Evolutionary conservation across 805 yeast genomes (phyloP).

Genomic region (Cyberlindnera saturnus): DNA sequence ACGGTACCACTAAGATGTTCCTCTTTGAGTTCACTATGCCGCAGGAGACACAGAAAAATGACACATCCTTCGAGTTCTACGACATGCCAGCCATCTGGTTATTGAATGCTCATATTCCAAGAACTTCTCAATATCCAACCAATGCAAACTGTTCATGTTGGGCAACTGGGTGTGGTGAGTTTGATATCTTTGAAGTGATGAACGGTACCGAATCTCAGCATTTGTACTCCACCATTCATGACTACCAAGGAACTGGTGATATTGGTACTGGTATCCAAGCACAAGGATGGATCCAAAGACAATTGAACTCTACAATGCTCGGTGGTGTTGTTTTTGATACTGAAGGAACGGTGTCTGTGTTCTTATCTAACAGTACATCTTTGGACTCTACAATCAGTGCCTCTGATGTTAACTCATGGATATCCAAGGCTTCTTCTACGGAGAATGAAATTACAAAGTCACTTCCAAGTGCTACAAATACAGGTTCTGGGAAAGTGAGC

Average conservation of each 20-base stretch:
- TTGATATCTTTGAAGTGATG: conserved; percentile 70
- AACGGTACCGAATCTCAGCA: conserved; percentile 51
- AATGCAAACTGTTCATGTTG: conserved; percentile 67
- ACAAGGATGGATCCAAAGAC: conserved; percentile 52
- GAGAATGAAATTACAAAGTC: conserved; percentile 27
- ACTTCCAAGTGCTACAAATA: conserved; percentile 31
- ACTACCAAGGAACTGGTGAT: conserved; percentile 65
- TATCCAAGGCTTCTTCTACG: conserved; percentile 27
- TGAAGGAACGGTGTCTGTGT: conserved; percentile 55
- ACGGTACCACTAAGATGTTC: conserved; percentile 65
- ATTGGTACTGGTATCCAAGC: conserved; percentile 55
- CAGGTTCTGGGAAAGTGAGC: conserved; percentile 26
- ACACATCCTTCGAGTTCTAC: conserved; percentile 27
- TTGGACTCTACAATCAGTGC: conserved; percentile 42
- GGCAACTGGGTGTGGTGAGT: conserved; percentile 76
- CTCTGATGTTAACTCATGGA: conserved; percentile 40
- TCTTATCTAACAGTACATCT: conserved; percentile 47
- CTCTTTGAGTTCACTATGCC: conserved; percentile 69
- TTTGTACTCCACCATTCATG: conserved; percentile 65
- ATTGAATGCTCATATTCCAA: conserved; percentile 63
- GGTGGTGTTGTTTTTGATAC: conserved; percentile 71
- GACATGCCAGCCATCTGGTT: conserved; percentile 78
- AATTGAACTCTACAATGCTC: conserved; percentile 42
- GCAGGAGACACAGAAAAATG: conserved; percentile 36
- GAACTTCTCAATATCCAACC: conserved; percentile 65